Conservation (phyloP, 2,329 filamentous ascomycete species). For the Penicillium polonicum region DNA sequence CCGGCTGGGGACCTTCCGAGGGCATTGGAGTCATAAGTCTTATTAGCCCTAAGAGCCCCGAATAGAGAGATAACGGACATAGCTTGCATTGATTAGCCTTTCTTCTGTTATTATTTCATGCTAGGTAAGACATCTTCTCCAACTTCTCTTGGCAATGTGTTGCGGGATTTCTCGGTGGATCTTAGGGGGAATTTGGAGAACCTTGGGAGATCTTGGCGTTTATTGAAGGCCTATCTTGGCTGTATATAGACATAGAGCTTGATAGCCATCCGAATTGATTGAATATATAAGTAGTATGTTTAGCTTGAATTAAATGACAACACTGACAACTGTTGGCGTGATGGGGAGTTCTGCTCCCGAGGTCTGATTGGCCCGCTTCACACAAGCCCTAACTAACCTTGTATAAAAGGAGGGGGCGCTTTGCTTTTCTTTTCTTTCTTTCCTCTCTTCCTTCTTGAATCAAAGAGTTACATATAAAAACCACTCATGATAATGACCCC, state of each 20-base stretch:
- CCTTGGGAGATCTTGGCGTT: background rate
- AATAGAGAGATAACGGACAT: background rate
- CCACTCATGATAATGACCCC: background rate
- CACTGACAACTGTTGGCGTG: background rate
- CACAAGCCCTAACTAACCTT: background rate
- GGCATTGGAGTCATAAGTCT: too few species aligned
- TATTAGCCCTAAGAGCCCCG: background rate
- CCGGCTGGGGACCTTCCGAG: background rate
- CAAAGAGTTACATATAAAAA: background rate
- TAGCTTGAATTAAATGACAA: background rate
- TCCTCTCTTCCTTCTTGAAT: background rate
- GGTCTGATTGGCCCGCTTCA: background rate
- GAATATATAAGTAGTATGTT: background rate
- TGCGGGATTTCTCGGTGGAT: background rate
- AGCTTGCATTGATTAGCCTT: background rate
- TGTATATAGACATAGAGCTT: background rate
- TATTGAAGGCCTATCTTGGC: background rate
- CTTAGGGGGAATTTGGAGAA: background rate
- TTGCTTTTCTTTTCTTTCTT: background rate
- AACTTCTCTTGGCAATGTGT: background rate
- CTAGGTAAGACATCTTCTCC: background rate
- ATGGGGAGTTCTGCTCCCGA: background rate
- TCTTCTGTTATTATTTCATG: background rate
- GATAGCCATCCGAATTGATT: background rate
- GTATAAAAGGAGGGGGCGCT: background rate